Evolutionary conservation across 257 asterid species (phyloP).

Genomic region (Nicotiana attenuata): DNA sequence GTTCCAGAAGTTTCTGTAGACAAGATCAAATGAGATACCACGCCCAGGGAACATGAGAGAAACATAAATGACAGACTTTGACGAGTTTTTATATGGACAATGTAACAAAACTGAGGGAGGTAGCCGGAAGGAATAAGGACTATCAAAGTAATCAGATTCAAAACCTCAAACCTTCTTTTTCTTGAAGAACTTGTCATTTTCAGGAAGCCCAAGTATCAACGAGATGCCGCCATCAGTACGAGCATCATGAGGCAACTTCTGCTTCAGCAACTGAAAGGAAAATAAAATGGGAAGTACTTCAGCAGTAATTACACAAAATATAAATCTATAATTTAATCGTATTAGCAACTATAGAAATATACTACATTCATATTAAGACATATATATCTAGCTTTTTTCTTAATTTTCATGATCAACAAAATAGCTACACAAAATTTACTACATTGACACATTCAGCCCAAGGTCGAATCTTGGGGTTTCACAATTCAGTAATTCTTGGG

Average conservation of each 20-base stretch:
- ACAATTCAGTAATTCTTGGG: not conserved
- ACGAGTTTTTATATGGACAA: not conserved
- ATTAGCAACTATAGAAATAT: not conserved
- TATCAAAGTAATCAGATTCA: not conserved
- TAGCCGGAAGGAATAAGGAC: not conserved
- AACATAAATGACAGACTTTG: slow-evolving; percentile 2
- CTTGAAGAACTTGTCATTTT: slow-evolving; percentile 49
- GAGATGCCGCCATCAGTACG: slow-evolving; percentile 35
- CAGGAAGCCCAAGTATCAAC: slow-evolving; percentile 51
- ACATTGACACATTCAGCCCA: not conserved
- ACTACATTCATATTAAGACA: not conserved
- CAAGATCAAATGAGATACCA: not conserved
- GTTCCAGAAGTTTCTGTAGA: slow-evolving; percentile 58
- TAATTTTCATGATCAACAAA: not conserved
- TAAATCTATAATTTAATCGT: not conserved
- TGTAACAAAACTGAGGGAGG: not conserved
- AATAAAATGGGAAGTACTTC: slow-evolving; percentile 7
- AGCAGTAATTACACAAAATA: not conserved
- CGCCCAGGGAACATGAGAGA: not conserved
- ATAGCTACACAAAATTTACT: not conserved
- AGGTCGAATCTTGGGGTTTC: not conserved
- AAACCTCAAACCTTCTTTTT: slow-evolving; percentile 53
- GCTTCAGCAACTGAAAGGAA: slow-evolving; percentile 30
- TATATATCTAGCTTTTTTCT: not conserved
- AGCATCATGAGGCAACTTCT: slow-evolving; percentile 10